Base-by-base conservation (phyloP, 345 rosid genomes). In the Jatropha curcas region DNA sequence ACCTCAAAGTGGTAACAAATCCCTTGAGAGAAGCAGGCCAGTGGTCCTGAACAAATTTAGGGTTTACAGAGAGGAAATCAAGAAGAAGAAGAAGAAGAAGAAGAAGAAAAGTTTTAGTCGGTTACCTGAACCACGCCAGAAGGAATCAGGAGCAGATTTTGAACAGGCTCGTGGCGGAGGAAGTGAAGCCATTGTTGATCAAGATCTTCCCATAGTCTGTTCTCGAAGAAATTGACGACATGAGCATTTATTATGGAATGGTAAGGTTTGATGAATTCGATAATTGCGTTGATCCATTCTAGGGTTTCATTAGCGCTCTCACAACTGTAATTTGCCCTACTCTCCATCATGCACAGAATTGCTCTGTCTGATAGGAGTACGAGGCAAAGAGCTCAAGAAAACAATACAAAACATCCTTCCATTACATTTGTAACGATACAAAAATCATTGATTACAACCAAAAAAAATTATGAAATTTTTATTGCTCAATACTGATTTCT, bases 21-120 rank as follows among this genome's bases (percentile, higher is more conserved):
- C 87, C 78, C 82, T 87, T 86, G 33, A 92, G 91, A 43, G 98
- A 92, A 84, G 70, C 79, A 68, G 97, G 97, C 97, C 97, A 92
- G 76, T 88, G 87, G 75, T 88, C 94, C 96, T 93, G 64, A 27
- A 53, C 28, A 25, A 37, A 60, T 30, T 28, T 25, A 2, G 51
- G 41, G 8, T 37, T 2, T 37, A 56, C 12, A 28, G 28, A 25
- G 4, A 28, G 7, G 37, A 7, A 7, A 35, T 33, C 1, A 61
- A 24, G 16, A 37, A 2, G 0, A 10, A 7, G 39, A 3, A 57
- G n/a, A 19, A 43, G 5, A 10, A 46, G 19, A 46, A 46, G 16
- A 30, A 35, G 35, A 14, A 9, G 10, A 17, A 70, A 20, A 8
- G 17, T 27, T 22, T 33, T 8, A 71, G 20, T 25, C 14, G 22